A percentile compares a stretch with the other conserved stretches of the same genome.
These are phyloP conservation scores for Phaeosphaeria sp. DNA, from an alignment of 2,329 filamentous ascomycete genomes.

Conservation along the genomic window DNA sequence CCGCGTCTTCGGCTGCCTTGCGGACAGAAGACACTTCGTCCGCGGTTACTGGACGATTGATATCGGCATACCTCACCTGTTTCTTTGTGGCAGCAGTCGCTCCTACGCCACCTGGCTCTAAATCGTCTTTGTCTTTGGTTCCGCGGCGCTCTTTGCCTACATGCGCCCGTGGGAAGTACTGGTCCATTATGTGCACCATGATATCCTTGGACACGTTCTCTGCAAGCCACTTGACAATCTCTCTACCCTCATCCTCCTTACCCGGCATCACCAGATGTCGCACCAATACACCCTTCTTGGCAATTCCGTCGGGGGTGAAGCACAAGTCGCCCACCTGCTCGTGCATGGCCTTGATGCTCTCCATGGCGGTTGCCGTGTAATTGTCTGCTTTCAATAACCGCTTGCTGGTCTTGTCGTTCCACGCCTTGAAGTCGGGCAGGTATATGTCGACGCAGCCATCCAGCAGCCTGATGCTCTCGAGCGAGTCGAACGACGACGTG, in stretches of 20 bases:
- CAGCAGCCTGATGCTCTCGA: constrained; percentile 73
- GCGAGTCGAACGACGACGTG: constrained; percentile 79
- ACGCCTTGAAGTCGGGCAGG: constrained; percentile 87
- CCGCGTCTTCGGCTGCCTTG: constrained; percentile 71
- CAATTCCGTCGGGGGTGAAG: constrained; percentile 81
- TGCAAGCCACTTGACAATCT: constrained; percentile 80
- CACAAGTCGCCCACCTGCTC: constrained; percentile 81
- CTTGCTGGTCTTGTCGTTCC: constrained; percentile 69
- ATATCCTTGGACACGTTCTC: constrained; percentile 74
- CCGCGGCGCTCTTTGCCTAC: constrained; percentile 70
- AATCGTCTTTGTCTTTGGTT: constrained; percentile 42
- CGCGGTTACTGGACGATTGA: constrained; percentile 73
- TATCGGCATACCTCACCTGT: constrained; percentile 73
- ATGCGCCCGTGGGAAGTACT: constrained; percentile 81
- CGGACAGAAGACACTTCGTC: constrained; percentile 71
- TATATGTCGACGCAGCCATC: constrained; percentile 86
- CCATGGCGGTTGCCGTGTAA: constrained; percentile 73
- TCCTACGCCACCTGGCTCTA: constrained; percentile 37
- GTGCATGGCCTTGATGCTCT: constrained; percentile 82
- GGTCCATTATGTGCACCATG: constrained; percentile 89
- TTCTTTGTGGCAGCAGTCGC: constrained; percentile 39
- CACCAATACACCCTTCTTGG: constrained; percentile 76
- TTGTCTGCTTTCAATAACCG: constrained; percentile 79
- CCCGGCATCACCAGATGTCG: constrained; percentile 87
- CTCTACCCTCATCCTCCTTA: constrained; percentile 72